Base-by-base conservation (phyloP, 257 asterid species). In the Petunia secreta region DNA sequence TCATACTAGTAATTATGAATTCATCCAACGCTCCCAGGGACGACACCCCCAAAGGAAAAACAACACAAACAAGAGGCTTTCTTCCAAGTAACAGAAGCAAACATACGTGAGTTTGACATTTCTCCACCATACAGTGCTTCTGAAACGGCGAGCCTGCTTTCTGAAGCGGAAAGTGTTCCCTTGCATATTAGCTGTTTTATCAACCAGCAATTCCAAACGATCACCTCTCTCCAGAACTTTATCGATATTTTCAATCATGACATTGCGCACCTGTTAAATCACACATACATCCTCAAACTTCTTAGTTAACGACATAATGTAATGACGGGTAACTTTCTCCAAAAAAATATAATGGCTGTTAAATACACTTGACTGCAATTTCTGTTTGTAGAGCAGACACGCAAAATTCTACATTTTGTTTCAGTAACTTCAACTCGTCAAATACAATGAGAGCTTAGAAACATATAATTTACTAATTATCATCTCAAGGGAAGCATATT, bases 151-250 rank as follows among this genome's bases (percentile, higher is more conserved):
- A 59, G 99, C 84, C 87, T 96, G 99, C 95, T 91, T 94, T 90
- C 97, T 94, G 95, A 96, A 96, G 73, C 99, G 96, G 55, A 92
- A 83, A 48, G 99, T 94, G 81, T 94, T 91, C 77, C 93, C 98
- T 96, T 96, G 98, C 98, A 96, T 92, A 82, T 77, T 91, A 59
- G 91, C 87, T 50, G 99, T 92, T 88, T 96, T 94, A 85, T 96
- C 99, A 81, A 96, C 99, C 87, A 96, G 87, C 86, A 96, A 83
- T 83, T 96, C 99, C 85, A 96, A 84, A 63, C 98, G 97, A 87
- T 96, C 99, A 69, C 99, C 99, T 88, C 99, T 88, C 54, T 96
- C 99, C 66, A 96, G 66, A 80, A 96, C 99, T 87, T 96, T 94
- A 87, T 94, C 99, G 3, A 96, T 96, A 80, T 96, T 96, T 82